These are phyloP conservation scores for Paraconiothyrium sp. DNA, from an alignment of 2,329 filamentous ascomycete species.

Conservation along the genomic window DNA sequence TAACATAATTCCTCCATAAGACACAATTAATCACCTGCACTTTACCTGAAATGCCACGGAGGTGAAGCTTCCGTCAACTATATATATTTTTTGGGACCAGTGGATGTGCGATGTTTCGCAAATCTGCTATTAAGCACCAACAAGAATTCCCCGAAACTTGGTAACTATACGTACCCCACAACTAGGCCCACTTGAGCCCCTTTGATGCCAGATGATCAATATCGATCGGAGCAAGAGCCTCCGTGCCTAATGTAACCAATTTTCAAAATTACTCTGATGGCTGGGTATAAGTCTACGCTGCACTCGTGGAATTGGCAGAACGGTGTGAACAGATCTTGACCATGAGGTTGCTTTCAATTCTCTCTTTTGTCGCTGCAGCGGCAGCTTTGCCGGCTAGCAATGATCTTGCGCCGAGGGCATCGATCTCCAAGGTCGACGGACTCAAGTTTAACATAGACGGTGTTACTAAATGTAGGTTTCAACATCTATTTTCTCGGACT, in stretches of 20 bases:
- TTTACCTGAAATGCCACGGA: neutral
- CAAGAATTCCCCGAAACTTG: neutral
- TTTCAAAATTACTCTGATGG: neutral
- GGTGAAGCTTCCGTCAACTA: neutral
- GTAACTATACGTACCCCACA: neutral
- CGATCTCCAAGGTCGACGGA: conserved; percentile 40
- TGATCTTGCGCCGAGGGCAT: conserved; percentile 26
- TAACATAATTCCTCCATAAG: neutral
- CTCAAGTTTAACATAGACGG: conserved; percentile 48
- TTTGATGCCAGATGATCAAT: neutral
- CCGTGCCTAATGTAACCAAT: neutral
- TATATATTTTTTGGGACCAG: neutral
- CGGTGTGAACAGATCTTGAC: neutral
- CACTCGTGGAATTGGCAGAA: neutral
- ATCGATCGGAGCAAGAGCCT: neutral
- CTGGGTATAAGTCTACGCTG: neutral
- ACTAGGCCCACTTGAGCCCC: neutral
- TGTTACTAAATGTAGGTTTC: conserved; percentile 40
- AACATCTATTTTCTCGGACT: neutral
- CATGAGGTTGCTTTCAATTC: conserved; percentile 36
- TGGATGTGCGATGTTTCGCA: neutral
- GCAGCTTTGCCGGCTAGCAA: conserved; percentile 32
- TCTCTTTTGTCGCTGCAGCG: conserved; percentile 31
- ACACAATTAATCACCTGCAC: neutral
- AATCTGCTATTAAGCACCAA: neutral